phyloP scores from a whole-genome alignment of 2,329 filamentous ascomycete genomes.

The Aspergillus pseudoglaucus region DNA sequence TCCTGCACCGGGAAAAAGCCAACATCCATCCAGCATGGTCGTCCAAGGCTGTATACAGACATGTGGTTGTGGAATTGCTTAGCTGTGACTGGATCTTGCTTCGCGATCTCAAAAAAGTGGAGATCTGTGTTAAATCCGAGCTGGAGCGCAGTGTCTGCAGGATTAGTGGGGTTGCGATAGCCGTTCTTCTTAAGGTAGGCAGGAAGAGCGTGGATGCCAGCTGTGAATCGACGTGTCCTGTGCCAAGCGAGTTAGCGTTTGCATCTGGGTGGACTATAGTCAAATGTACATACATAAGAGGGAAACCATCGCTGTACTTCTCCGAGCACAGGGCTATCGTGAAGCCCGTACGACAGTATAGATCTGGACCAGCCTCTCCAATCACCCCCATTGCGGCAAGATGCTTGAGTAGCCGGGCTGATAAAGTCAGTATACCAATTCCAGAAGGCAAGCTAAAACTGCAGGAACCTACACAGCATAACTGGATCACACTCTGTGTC shows the following conservation, averaged over 20 bases:
- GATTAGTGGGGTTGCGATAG: conserved; percentile 18
- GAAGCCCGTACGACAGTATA: conserved; percentile 29
- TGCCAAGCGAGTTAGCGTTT: neutral
- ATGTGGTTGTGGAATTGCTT: conserved; percentile 17
- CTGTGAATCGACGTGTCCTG: conserved; percentile 14
- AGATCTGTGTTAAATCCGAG: conserved; percentile 17
- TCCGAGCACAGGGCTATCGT: conserved; percentile 20
- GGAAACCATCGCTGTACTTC: conserved; percentile 21
- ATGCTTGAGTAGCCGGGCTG: conserved; percentile 29
- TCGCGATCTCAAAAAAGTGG: conserved; percentile 18
- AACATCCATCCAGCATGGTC: conserved; percentile 15
- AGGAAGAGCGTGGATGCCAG: conserved; percentile 13
- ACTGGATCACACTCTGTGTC: conserved; percentile 12
- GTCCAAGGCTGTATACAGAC: conserved; percentile 12
- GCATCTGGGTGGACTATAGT: neutral
- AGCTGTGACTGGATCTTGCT: conserved; percentile 10
- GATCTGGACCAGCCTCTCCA: conserved; percentile 23
- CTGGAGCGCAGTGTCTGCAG: conserved; percentile 18
- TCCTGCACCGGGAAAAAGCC: conserved; percentile 21
- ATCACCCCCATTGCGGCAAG: conserved; percentile 31
- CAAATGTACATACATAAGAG: conserved; percentile 16
- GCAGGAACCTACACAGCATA: conserved; percentile 12
- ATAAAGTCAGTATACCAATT: neutral
- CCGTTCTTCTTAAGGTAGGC: conserved; percentile 16
- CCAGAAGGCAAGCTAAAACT: too few species aligned